These are phyloP conservation scores for Ogataea kodamae DNA, from an alignment of 805 yeast species.

Conservation along the genomic window DNA sequence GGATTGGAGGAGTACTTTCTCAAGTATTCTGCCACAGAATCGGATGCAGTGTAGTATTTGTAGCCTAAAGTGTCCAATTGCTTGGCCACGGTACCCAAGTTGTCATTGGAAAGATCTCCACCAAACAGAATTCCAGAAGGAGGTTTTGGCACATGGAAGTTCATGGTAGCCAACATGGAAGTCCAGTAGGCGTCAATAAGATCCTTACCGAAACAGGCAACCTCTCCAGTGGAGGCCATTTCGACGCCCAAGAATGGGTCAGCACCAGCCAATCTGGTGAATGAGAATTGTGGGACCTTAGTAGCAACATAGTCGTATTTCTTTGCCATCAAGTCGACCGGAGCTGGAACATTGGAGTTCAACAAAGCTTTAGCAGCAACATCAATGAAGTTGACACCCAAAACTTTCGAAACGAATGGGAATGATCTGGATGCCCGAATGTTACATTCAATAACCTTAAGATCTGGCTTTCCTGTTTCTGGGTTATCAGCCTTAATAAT, in stretches of 20 bases:
- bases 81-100: constrained; percentile 70
- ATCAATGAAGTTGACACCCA: constrained; percentile 92
- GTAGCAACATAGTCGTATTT: constrained; percentile 84
- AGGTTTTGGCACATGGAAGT: constrained; percentile 90
- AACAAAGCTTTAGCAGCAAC: constrained; percentile 88
- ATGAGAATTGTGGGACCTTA: constrained; percentile 97
- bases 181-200: constrained; percentile 95
- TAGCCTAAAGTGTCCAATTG: constrained; percentile 72
- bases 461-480: constrained; percentile 54
- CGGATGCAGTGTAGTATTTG: constrained; percentile 74
- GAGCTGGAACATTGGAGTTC: constrained; percentile 68
- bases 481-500: constrained; percentile 75
- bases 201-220: constrained; percentile 92
- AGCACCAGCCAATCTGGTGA: constrained; percentile 98
- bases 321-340: constrained; percentile 78
- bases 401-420: constrained; percentile 97
- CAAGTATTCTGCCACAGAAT: constrained; percentile 69
- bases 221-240: constrained; percentile 99
- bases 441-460: constrained; percentile 98
- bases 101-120: constrained; percentile 76
- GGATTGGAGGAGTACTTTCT: constrained; percentile 41
- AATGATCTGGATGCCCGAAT: constrained; percentile 97
- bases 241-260: constrained; percentile 99
- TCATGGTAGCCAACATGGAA: constrained; percentile 94
- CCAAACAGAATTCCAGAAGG: constrained; percentile 90